Evolutionary conservation across 1,139 yeast genomes (phyloP).

Genomic region (Sugiyamaella grinbergsii): DNA sequence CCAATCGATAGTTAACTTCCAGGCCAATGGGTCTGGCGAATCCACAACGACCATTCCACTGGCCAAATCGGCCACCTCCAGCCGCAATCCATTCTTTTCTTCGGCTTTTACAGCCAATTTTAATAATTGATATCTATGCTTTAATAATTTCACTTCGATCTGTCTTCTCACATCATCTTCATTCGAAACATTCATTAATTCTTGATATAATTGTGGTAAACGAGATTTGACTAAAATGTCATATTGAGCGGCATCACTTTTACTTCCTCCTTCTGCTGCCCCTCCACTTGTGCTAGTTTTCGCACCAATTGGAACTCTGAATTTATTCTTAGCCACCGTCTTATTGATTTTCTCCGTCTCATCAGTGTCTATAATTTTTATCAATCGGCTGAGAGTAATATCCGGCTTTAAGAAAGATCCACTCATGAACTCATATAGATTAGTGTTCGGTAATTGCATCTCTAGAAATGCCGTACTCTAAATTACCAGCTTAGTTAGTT

Average conservation of each 20-base stretch:
- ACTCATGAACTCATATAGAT: conserved; percentile 59
- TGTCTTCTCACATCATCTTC: conserved; percentile 64
- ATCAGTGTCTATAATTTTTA: conserved; percentile 49
- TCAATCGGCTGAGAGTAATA: conserved; percentile 53
- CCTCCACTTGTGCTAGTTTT: conserved; percentile 41
- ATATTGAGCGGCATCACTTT: conserved; percentile 45
- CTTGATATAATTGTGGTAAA: conserved; percentile 56
- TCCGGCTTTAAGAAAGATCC: conserved; percentile 55
- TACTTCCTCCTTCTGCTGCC: conserved; percentile 36
- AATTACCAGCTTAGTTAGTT: conserved; percentile 31
- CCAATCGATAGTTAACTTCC: conserved; percentile 81
- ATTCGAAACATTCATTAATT: conserved; percentile 56
- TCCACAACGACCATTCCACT: conserved; percentile 74
- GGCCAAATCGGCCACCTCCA: conserved; percentile 56
- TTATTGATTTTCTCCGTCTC: conserved; percentile 45
- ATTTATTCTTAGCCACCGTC: conserved; percentile 38
- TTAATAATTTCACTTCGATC: conserved; percentile 61
- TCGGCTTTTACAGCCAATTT: conserved; percentile 48
- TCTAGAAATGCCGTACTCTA: conserved; percentile 52
- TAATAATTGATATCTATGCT: conserved; percentile 58
- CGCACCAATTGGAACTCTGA: conserved; percentile 39
- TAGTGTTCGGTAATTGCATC: conserved; percentile 63
- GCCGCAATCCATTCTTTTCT: conserved; percentile 48
- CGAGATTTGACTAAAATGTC: conserved; percentile 52
- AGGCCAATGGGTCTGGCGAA: conserved; percentile 62